Percentiles rank a stretch among this genome's conserved stretches.
Conservation (phyloP, 2,329 filamentous ascomycete genomes). For the Cylindrodendrum hubeiense region DNA sequence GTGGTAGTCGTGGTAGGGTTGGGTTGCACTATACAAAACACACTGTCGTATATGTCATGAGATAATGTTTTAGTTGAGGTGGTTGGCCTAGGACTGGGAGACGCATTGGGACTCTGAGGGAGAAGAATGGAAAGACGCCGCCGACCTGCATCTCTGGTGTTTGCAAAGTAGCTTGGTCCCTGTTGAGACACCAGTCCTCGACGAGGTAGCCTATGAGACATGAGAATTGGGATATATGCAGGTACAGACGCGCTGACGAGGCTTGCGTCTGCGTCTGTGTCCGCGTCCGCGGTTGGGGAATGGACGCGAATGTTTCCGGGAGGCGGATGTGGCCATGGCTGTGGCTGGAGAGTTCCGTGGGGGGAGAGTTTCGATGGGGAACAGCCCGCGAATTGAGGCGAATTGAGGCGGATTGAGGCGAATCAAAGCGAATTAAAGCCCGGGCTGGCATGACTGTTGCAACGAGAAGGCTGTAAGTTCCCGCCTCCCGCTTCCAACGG, state of each 20-base stretch:
- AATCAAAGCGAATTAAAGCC: too few species aligned
- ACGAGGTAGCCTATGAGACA: background rate
- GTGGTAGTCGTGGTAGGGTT: background rate
- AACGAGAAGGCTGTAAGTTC: background rate
- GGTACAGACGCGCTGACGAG: conserved; percentile 7
- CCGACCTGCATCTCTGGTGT: background rate
- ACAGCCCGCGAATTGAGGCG: too few species aligned
- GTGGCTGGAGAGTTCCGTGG: conserved; percentile 19
- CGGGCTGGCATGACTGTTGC: background rate
- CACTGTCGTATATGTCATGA: background rate
- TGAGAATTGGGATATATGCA: conserved; percentile 13
- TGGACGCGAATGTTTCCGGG: conserved; percentile 5
- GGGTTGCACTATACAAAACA: background rate
- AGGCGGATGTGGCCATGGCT: background rate
- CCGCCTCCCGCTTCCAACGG: background rate
- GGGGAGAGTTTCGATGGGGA: background rate
- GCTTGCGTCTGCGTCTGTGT: background rate
- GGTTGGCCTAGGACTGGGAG: conserved; percentile 5
- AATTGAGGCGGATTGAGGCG: too few species aligned
- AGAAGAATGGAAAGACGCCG: background rate
- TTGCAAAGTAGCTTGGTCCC: background rate
- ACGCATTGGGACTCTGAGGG: background rate
- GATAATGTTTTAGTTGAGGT: background rate
- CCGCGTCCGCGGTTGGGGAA: too few species aligned
- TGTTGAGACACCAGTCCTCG: background rate